Base-by-base conservation (phyloP, 192 early-diverging fungal species). In the Dissophora globulifera region DNA sequence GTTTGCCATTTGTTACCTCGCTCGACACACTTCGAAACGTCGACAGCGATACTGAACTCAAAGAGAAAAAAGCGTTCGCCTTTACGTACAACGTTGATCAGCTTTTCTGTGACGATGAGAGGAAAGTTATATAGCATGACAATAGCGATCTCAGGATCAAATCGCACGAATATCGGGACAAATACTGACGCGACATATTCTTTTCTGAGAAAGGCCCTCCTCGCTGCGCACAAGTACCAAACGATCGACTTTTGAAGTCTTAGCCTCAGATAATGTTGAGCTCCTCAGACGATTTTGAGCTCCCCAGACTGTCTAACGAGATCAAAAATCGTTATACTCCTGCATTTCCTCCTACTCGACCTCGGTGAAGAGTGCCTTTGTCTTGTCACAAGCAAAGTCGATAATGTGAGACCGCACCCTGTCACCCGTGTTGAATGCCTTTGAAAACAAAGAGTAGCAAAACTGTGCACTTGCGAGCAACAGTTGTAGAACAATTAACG, bases 281-380 rank as follows among this genome's bases (percentile, higher is more conserved):
- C n/a, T n/a, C n/a, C n/a, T n/a, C n/a, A n/a, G n/a, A n/a, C n/a
- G n/a, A n/a, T n/a, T n/a, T n/a, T n/a, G n/a, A n/a, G n/a, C n/a
- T n/a, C n/a, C n/a, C n/a, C n/a, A n/a, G n/a, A n/a, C n/a, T n/a
- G n/a, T n/a, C n/a, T n/a, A n/a, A n/a, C n/a, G n/a, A 17, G 67
- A 53, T 43, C 67, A 32, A 32, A 76, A 67, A 27, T 67, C 50
- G 26, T 67, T 16, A 10, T 61, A 26, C 45, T 58, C 50, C 31
- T 61, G 27, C 31, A 67, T 76, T 51, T 76, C 58, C 43, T 26
- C 33, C 71, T 62, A 76, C 35, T 76, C 71, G 52, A 59, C 62
- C 16, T 59, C 16, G 9, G 57, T 53, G 32, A 76, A 76, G 31
- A 53, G 38, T 5, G 57, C 50, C 17, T 59, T 65, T 20, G 71